Evolutionary conservation across 2,329 filamentous ascomycete genomes (phyloP).

Genomic region (Neophaeococcomyces mojaviensis): DNA sequence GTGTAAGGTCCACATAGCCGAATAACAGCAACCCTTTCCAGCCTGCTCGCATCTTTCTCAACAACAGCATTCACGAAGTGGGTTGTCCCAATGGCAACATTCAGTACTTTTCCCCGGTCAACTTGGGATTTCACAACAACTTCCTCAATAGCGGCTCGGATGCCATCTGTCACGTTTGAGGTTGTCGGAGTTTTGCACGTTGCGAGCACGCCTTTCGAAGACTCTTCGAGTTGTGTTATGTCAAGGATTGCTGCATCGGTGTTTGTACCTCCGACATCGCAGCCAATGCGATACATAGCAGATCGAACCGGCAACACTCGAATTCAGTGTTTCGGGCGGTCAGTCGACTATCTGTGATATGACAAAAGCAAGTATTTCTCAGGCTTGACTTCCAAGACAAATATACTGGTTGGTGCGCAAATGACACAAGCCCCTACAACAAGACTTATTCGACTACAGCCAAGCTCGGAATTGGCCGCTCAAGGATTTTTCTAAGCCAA

Average conservation of each 20-base stretch:
- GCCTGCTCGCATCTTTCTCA: constrained; percentile 37
- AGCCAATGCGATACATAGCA: constrained; percentile 40
- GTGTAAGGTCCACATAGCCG: constrained; percentile 42
- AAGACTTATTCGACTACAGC: too few relatives aligned
- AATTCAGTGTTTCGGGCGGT: too few relatives aligned
- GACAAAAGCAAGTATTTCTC: too few relatives aligned
- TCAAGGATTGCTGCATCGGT: constrained; percentile 42
- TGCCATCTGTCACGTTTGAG: constrained; percentile 44
- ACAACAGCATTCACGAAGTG: constrained; percentile 47
- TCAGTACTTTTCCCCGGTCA: constrained; percentile 34
- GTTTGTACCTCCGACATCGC: constrained; percentile 35
- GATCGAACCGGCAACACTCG: too few relatives aligned
- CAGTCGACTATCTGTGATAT: too few relatives aligned
- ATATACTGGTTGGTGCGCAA: too few relatives aligned
- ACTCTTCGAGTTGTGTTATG: constrained; percentile 29
- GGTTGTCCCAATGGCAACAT: constrained; percentile 45
- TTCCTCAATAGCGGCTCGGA: constrained; percentile 39
- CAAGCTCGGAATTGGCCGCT: too few relatives aligned
- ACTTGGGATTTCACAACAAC: constrained; percentile 35
- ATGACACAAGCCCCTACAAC: too few relatives aligned
- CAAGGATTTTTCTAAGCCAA: too few relatives aligned
- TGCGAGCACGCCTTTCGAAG: constrained; percentile 37
- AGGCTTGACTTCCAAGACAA: too few relatives aligned
- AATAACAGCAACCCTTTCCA: constrained; percentile 41
- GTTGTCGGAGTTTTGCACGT: constrained; percentile 46